Percentiles rank a stretch among this genome's conserved stretches.
Evolutionary conservation across 2,329 filamentous ascomycete species (phyloP).

Genomic region (Myotisia sp.): DNA sequence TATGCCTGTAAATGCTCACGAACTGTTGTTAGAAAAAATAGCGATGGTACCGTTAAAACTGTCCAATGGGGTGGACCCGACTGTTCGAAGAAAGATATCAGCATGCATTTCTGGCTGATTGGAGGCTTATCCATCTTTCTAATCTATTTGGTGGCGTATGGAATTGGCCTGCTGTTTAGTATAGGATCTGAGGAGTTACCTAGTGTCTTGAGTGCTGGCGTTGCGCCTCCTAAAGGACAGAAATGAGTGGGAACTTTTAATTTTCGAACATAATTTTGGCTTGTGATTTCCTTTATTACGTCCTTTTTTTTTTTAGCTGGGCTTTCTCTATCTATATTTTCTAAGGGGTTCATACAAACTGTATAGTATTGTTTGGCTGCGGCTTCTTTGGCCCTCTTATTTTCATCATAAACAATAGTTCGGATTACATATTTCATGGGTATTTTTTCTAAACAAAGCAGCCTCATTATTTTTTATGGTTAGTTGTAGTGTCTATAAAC

Average conservation of each 20-base stretch:
- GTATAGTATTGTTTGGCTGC: too few species aligned
- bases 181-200: slow-evolving; percentile 81
- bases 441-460: too few species aligned
- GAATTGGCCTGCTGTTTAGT: slow-evolving; percentile 63
- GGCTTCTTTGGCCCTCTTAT: too few species aligned
- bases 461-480: too few species aligned
- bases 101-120: slow-evolving; percentile 78
- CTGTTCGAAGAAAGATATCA: slow-evolving; percentile 86
- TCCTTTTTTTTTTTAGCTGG: background rate
- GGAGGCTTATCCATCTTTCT: slow-evolving; percentile 58
- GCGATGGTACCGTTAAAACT: slow-evolving; percentile 42
- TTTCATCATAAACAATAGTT: too few species aligned
- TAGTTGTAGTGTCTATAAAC: too few species aligned
- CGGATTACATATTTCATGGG: too few species aligned
- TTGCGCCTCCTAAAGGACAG: slow-evolving; percentile 50
- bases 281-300: background rate
- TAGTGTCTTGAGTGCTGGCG: slow-evolving; percentile 89
- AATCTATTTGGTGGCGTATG: slow-evolving; percentile 52
- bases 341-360: too few species aligned
- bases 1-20: slow-evolving; percentile 63
- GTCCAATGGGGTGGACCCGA: slow-evolving; percentile 70
- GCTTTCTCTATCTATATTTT: too few species aligned
- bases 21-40: slow-evolving; percentile 36
- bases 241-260: slow-evolving; percentile 19
- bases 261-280: background rate